Base-by-base conservation (phyloP, 306 rosid genomes). In the Quercus aquifolioides region DNA sequence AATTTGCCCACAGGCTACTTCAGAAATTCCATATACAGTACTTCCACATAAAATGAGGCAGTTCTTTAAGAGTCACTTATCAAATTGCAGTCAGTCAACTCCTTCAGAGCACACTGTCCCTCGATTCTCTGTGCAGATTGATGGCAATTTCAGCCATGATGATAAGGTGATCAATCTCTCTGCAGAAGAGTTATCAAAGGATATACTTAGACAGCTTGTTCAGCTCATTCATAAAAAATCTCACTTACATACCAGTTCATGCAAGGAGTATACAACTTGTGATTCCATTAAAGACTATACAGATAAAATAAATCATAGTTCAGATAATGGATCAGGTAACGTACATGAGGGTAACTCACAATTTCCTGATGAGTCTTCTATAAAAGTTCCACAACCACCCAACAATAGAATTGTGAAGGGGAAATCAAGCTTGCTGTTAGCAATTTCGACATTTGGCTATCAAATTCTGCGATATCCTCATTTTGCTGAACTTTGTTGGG, bases 401-500 rank as follows among this genome's bases (percentile, higher is more conserved):
- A 83, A 68, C 81, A 84, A 83, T 85, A 88, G 82, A 88, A 83
- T 79, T 19, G 75, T 83, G 57, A 92, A 86, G 81, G 98, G 91
- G 81, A 92, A 91, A 85, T 90, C 98, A 26, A 90, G 79, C 81
- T 75, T 95, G 80, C 76, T 84, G 76, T 78, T 87, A 73, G 97
- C 92, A 81, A 90, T 93, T 89, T 89, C 94, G 64, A 83, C 98
- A 21, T 89, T 95, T 85, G 99, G 99, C 68, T 91, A 88, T 86
- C 99, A 95, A 83, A 89, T 95, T 89, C 90, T 95, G 81, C 82
- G 82, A 38, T 93, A 86, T 85, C 99, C 99, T 18, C 98, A 95
- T 85, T 95, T 95, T 78, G 94, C 98, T 58, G 99, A 92, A 83
- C 97, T 95, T 67, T 95, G 99, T 82, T 93, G 98, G 99, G 86